Conservation (phyloP, 2,329 filamentous ascomycete species). For the Colletotrichum viniferum region DNA sequence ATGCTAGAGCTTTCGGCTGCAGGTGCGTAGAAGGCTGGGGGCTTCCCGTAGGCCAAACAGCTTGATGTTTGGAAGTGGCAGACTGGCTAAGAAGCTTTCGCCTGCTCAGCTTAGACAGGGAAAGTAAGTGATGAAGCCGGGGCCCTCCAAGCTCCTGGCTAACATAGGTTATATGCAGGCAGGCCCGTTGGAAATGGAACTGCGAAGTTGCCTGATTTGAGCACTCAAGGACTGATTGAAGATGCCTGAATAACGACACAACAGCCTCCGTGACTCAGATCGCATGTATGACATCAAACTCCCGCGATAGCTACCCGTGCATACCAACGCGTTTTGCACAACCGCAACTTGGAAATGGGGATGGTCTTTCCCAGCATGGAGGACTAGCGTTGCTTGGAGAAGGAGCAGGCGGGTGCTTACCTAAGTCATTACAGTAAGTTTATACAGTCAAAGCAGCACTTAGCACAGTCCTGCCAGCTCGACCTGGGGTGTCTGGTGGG, state of each 20-base stretch:
- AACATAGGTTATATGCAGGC: neutral
- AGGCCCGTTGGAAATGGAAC: neutral
- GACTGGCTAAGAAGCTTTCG: neutral
- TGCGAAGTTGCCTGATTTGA: neutral
- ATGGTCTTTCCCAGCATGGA: neutral
- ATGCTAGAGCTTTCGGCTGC: neutral
- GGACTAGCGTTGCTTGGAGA: neutral
- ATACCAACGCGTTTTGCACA: neutral
- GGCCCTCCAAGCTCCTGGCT: neutral
- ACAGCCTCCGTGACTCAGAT: neutral
- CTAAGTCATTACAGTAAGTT: neutral
- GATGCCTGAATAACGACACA: neutral
- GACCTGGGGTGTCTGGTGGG: constrained; percentile 7
- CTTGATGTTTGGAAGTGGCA: neutral
- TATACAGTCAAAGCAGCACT: neutral
- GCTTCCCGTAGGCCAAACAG: neutral
- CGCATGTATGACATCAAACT: neutral
- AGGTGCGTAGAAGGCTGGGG: neutral
- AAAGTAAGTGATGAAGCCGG: neutral
- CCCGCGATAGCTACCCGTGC: neutral
- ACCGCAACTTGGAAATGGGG: neutral
- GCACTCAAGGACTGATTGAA: neutral
- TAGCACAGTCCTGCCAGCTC: neutral
- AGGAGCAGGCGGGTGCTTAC: neutral
- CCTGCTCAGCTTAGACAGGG: neutral